These are phyloP conservation scores for Boechera retrofracta DNA, from an alignment of 345 rosid species.

Conservation along the genomic window DNA sequence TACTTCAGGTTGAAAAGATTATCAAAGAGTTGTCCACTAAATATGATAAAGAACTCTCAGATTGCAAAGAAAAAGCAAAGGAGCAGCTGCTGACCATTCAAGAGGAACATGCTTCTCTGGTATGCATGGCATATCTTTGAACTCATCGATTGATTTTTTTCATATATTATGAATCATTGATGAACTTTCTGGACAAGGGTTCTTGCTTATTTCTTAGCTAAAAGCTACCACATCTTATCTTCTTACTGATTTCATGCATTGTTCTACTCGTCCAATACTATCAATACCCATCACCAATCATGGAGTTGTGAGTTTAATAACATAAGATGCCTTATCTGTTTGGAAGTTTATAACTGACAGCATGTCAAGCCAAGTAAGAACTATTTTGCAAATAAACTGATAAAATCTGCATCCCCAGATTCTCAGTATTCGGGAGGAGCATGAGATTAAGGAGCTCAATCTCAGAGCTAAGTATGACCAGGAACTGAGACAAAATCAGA, in stretches of 20 bases:
- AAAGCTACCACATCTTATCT: neutral
- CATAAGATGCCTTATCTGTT: neutral
- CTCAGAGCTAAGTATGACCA: slow-evolving; percentile 63
- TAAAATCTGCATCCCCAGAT: slow-evolving; percentile 5
- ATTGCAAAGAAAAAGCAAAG: slow-evolving; percentile 63
- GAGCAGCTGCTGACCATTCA: slow-evolving; percentile 52
- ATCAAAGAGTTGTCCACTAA: slow-evolving; percentile 58
- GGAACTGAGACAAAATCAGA: slow-evolving; percentile 66
- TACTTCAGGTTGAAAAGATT: slow-evolving; percentile 59
- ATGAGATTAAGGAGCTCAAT: slow-evolving; percentile 59
- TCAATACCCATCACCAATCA: neutral
- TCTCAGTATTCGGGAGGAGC: slow-evolving; percentile 6
- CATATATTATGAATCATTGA: neutral
- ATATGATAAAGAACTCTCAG: slow-evolving; percentile 59
- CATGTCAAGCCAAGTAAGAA: neutral
- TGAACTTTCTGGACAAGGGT: neutral
- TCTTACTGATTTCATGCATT: neutral
- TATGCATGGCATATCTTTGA: slow-evolving; percentile 34
- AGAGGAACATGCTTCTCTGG: slow-evolving; percentile 73
- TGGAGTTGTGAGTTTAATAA: neutral
- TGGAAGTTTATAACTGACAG: neutral
- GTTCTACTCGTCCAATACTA: neutral
- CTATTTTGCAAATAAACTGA: neutral
- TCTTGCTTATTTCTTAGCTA: neutral
- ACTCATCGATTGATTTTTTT: neutral